Percentiles rank a stretch among this genome's conserved stretches.
Evolutionary conservation across 106 monocot genomes (phyloP).

Genomic region (Vanilla planifolia): DNA sequence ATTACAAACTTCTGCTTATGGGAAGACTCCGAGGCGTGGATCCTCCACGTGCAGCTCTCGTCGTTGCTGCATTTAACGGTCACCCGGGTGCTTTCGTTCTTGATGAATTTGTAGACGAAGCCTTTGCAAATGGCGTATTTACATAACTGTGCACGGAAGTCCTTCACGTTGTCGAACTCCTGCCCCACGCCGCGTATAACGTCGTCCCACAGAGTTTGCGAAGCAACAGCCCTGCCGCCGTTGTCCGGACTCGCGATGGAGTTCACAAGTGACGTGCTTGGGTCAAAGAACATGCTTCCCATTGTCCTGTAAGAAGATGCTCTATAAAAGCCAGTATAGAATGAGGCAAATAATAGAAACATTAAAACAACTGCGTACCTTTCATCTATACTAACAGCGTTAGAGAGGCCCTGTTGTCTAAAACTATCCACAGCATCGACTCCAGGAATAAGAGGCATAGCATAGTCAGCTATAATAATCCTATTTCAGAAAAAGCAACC

Average conservation of each 20-base stretch:
- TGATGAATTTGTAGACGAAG: slow-evolving; percentile 77
- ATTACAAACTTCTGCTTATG: slow-evolving; percentile 76
- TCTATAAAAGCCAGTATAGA: not conserved
- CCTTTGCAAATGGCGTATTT: slow-evolving; percentile 76
- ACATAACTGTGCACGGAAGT: slow-evolving; percentile 72
- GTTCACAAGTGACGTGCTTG: slow-evolving; percentile 11
- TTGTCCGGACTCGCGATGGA: slow-evolving; percentile 18
- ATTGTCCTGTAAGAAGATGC: slow-evolving; percentile 23
- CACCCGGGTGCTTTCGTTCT: slow-evolving; percentile 79
- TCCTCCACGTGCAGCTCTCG: slow-evolving; percentile 65
- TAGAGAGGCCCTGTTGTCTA: slow-evolving; percentile 18
- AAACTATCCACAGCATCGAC: slow-evolving; percentile 8
- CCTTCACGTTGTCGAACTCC: slow-evolving; percentile 86
- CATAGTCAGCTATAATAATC: slow-evolving; percentile 10
- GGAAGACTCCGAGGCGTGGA: slow-evolving; percentile 82
- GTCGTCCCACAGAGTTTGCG: slow-evolving; percentile 24
- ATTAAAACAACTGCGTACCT: too few species aligned
- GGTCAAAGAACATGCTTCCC: slow-evolving; percentile 25
- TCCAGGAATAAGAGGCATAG: slow-evolving; percentile 8
- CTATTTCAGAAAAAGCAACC: slow-evolving; percentile 11
- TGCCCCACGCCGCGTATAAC: slow-evolving; percentile 78
- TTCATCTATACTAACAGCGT: slow-evolving; percentile 14
- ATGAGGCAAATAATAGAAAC: too few species aligned
- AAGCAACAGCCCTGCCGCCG: slow-evolving; percentile 11
- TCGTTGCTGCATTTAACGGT: slow-evolving; percentile 64